phyloP scores from a whole-genome alignment of 805 yeast genomes.

The Maudiozyma saulgeensis region DNA sequence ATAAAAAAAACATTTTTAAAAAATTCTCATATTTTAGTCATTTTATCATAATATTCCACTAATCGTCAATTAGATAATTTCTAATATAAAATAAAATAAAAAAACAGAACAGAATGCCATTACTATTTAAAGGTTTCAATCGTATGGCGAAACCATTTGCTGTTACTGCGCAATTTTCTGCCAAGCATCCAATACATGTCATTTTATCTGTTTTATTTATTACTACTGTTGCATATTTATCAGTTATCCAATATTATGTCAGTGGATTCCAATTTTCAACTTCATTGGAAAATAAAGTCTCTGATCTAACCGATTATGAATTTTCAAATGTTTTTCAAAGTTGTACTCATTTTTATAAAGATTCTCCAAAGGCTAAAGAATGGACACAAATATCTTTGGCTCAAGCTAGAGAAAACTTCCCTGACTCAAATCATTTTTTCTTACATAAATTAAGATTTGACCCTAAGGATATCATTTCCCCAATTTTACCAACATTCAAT shows the following conservation, averaged over 20 bases:
- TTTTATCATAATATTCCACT: too few relatives aligned
- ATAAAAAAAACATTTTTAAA: too few relatives aligned
- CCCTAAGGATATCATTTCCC: constrained; percentile 7
- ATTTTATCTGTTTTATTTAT: constrained; percentile 60
- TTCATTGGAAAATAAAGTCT: constrained; percentile 6
- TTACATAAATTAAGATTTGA: constrained; percentile 23
- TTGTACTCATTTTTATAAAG: constrained; percentile 22
- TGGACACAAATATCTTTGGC: constrained; percentile 16
- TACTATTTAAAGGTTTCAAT: constrained; percentile 25
- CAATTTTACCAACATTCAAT: constrained; percentile 18
- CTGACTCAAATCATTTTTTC: constrained; percentile 22
- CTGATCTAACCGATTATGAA: constrained; percentile 8
- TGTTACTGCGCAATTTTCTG: constrained; percentile 43
- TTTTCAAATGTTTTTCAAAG: constrained; percentile 16
- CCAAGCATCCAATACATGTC: constrained; percentile 80
- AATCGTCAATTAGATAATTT: not conserved
- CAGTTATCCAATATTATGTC: constrained; percentile 59
- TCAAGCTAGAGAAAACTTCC: constrained; percentile 10
- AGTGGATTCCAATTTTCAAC: constrained; percentile 31
- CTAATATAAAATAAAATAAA: not conserved
- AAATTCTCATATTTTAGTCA: too few relatives aligned
- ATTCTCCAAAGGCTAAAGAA: constrained; percentile 8
- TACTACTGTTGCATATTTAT: constrained; percentile 72
- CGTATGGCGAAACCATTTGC: constrained; percentile 35
- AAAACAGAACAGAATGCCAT: constrained; percentile 11